Base-by-base conservation (phyloP, 768 basidiomycete genomes). In the Roridomyces roridus region DNA sequence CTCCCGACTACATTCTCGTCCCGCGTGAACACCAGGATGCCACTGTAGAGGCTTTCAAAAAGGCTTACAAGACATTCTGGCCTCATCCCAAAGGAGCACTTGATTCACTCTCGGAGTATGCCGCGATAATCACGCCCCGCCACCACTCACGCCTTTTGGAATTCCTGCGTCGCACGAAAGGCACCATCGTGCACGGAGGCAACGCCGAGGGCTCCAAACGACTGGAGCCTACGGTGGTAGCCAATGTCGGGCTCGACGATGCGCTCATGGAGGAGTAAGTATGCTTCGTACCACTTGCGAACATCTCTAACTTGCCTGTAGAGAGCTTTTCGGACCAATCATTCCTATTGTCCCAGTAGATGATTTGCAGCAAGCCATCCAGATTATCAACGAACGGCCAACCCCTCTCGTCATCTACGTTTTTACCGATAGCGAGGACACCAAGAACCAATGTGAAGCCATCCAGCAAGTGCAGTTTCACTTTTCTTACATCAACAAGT, bases 1-100 rank as follows among this genome's bases (percentile, higher is more conserved):
- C 80, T 6, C 80, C 79, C 0, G 80, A 84, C 61, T 82, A 82
- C 57, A 62, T 80, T 20, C 73, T 85, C 15, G 73, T 85, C 9
- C 77, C 74, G 6, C 69, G 71, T 31, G 67, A 67, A 7, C 68
- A 71, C n/a, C 72, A 81, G 52, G 79, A 78, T 24, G 64, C 57
- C 26, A 57, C 81, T 21, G 53, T 79, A 18, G 68, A 68, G 15
- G 83, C 76, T 7, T 59, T 84, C 24, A 72, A 76, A 57, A 75
- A 75, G 21, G 72, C 71, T 76, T 84, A 78, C 44, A 60, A 57
- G 14, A 55, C 67, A 5, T 75, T 82, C 55, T 81, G 68, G 64
- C 78, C 78, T 1, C 51, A 51, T n/a, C 48, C 56, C 28, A 46
- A 57, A 20, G 56, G 49, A 5, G 49, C 56, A 14, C 29, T 51